Conservation (phyloP, 169 alveolate species). For the Condylostoma magnum region DNA sequence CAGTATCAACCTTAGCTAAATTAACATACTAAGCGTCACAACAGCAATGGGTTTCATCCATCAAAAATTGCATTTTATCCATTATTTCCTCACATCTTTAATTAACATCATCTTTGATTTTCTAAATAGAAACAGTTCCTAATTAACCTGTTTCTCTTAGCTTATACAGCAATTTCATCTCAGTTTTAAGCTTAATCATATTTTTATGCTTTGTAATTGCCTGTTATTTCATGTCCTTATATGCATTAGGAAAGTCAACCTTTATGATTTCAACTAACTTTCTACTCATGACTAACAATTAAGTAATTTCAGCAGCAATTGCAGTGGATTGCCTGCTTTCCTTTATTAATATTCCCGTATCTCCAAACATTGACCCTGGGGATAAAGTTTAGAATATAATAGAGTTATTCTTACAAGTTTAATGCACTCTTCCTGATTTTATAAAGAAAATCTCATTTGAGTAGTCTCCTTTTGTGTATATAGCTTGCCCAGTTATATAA, state of each 20-base stretch:
- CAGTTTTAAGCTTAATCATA: neutral
- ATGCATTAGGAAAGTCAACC: constrained; percentile 8
- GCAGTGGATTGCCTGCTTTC: neutral
- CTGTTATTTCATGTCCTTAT: constrained; percentile 7
- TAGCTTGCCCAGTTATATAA: neutral
- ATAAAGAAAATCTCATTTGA: constrained; percentile 21
- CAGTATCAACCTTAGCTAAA: too few relatives aligned
- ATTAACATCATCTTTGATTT: too few relatives aligned
- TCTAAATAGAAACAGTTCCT: too few relatives aligned
- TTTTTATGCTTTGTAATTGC: neutral
- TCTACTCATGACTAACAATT: neutral
- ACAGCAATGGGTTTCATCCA: too few relatives aligned
- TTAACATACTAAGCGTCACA: too few relatives aligned
- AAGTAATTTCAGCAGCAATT: neutral
- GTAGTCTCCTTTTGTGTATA: constrained; percentile 11
- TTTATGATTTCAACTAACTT: neutral
- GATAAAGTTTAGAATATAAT: constrained; percentile 33
- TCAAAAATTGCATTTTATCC: too few relatives aligned
- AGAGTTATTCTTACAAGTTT: constrained; percentile 47
- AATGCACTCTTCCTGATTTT: constrained; percentile 40
- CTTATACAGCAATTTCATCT: constrained; percentile 12
- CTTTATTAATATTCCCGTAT: neutral
- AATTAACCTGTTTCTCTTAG: constrained; percentile 6
- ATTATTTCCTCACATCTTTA: too few relatives aligned
- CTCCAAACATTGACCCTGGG: constrained; percentile 22